These are phyloP conservation scores for Uronychia binucleata DNA, from an alignment of 73 alveolate species.

Conservation along the genomic window DNA sequence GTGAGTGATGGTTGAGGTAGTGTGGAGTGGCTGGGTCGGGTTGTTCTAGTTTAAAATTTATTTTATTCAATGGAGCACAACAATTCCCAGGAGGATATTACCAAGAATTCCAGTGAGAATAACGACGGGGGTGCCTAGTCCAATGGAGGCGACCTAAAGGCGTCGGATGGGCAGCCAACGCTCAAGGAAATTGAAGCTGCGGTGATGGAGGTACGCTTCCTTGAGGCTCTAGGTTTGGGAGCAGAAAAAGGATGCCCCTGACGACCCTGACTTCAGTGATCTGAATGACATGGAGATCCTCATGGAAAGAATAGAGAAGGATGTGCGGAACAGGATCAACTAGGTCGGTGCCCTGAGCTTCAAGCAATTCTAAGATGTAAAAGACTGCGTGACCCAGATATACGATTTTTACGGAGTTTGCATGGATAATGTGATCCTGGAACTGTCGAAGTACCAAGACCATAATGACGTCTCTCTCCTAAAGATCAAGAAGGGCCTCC, in stretches of 20 bases:
- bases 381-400: background rate
- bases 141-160: too few relatives aligned
- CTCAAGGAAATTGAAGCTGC: too few relatives aligned
- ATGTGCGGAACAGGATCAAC: background rate
- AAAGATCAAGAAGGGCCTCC: background rate
- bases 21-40: too few relatives aligned
- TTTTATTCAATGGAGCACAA: too few relatives aligned
- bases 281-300: background rate
- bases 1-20: too few relatives aligned
- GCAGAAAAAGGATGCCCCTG: background rate
- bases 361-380: background rate
- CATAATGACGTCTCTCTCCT: background rate
- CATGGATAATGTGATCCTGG: background rate
- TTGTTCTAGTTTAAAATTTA: too few relatives aligned
- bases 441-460: background rate
- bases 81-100: too few relatives aligned
- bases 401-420: background rate
- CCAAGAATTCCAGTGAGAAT: too few relatives aligned
- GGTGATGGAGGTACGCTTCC: too few relatives aligned
- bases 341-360: background rate
- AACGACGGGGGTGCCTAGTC: too few relatives aligned
- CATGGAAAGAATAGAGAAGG: background rate
- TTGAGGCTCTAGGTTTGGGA: too few relatives aligned
- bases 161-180: too few relatives aligned
- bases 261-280: background rate